Base-by-base conservation (phyloP, 768 basidiomycete genomes). In the Boletellus emodensis region DNA sequence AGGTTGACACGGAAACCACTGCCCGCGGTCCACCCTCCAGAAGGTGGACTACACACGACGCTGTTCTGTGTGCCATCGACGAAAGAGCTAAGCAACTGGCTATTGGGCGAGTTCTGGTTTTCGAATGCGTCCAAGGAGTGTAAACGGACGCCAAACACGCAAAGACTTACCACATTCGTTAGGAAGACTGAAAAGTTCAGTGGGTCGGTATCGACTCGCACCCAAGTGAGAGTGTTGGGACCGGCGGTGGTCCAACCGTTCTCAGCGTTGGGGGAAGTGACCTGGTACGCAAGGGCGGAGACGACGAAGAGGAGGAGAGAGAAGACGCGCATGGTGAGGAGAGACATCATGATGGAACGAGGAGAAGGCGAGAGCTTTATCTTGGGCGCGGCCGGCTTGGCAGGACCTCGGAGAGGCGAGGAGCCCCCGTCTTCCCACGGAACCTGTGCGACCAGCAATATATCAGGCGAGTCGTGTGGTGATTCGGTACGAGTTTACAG, bases 1-100 rank as follows among this genome's bases (percentile, higher is more conserved):
- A 94, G 66, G 72, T 93, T 90, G 68, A 94, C 75, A 49, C 79
- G 84, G 79, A 79, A 94, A 33, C 67, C 72, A 32, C 56, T 48
- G 49, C 84, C 85, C n/a, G 65, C 40, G 12, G 83, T 81, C 83
- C 85, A 91, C 14, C 85, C 85, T 28, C 72, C 75, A 45, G 75
- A 78, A 4, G 85, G 83, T 18, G 84, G 72, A 62, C 71, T 75
- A 47, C 85, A 71, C 20, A 56, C 61, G 37, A 73, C 63, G 4
- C 57, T 61, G 13, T 69, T 69, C 0, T 66, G 55, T 14, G 68
- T 73, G 30, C 82, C 82, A 42, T 80, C 73, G 39, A 87, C 80
- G 40, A 77, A 63, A 26, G 82, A 72, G 15, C 71, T 70, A 32
- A 94, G 74, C 41, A 84, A 66, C 61, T 86, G 77, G 41, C 51